Percentiles rank a stretch among this genome's conserved stretches.
Conservation (phyloP, 1,139 yeast species). For the Kodamaea fungicola region DNA sequence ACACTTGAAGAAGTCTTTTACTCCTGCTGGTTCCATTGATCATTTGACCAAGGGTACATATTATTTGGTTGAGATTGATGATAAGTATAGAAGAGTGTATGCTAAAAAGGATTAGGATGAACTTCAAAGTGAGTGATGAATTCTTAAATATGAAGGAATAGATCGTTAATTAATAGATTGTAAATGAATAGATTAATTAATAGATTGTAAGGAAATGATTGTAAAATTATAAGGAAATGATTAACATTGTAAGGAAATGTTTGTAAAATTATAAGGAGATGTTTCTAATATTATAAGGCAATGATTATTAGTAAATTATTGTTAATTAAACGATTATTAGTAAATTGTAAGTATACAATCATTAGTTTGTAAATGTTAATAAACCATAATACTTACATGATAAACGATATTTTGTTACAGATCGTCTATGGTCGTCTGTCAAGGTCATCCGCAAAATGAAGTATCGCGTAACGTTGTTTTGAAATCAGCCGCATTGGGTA, state of each 20-base stretch:
- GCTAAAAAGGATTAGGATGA: constrained; percentile 51
- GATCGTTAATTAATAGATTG: neutral
- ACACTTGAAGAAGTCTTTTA: constrained; percentile 73
- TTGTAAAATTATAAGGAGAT: too few relatives aligned
- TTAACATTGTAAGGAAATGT: too few relatives aligned
- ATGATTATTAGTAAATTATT: too few relatives aligned
- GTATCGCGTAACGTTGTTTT: constrained; percentile 3
- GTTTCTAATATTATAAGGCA: too few relatives aligned
- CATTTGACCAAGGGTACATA: constrained; percentile 72
- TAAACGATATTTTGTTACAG: neutral
- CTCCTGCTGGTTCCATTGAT: constrained; percentile 78
- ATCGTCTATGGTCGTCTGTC: constrained; percentile 1
- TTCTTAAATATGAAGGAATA: neutral
- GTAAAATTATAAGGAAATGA: too few relatives aligned
- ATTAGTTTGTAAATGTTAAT: too few relatives aligned
- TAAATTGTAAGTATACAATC: too few relatives aligned
- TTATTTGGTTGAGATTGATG: constrained; percentile 82
- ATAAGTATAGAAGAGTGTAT: constrained; percentile 82
- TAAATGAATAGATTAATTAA: too few relatives aligned
- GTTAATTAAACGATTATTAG: too few relatives aligned
- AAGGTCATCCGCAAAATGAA: neutral
- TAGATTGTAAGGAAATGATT: too few relatives aligned
- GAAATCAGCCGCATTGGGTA: constrained; percentile 3
- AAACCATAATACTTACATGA: too few relatives aligned
- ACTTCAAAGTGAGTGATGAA: neutral